Base-by-base conservation (phyloP, 768 basidiomycete genomes). In the Hygrocybe punicea region DNA sequence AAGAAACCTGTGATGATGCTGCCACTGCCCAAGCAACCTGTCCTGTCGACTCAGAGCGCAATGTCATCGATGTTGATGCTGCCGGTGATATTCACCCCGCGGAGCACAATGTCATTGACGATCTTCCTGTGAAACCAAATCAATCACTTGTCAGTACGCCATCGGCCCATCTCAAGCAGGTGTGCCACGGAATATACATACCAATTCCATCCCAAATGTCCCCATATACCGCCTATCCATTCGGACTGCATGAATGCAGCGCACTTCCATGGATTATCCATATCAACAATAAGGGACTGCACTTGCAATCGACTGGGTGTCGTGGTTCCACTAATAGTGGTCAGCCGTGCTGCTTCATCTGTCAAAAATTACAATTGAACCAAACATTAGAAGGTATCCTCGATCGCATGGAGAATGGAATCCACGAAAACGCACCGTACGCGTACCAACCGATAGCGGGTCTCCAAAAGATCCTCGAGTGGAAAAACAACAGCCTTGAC, bases 151-250 rank as follows among this genome's bases (percentile, higher is more conserved):
- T 42, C 40, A 42, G 40, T 42, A 42, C 16, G 40, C 40, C 14
- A 16, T 19, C 40, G 16, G 19, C 6, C 14, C 40, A 29, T 29
- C 29, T 29, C 29, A 29, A 29, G 29, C 29, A 29, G 29, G 29
- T 29, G 29, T 29, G 29, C 40, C 40, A 42, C 10, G 40, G 40
- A 14, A 42, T 42, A 42, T 19, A 42, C 40, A 42, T 42, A 42
- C 40, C 40, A 42, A 6, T 42, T 42, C 40, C 40, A 42, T 19
- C 40, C 40, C 40, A 42, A 42, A 42, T 42, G 40, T 42, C 40
- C 16, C 40, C 40, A 10, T 42, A 42, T 42, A 42, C 40, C 11
- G 40, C 40, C 40, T 71, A 68, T 58, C 68, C 65, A 1, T 71
- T 68, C 55, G 56, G 55, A 5, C 40, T 4, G 40, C 29, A 29